Evolutionary conservation across 2,329 filamentous ascomycete genomes (phyloP).

Genomic region (Aureobasidium sp.): DNA sequence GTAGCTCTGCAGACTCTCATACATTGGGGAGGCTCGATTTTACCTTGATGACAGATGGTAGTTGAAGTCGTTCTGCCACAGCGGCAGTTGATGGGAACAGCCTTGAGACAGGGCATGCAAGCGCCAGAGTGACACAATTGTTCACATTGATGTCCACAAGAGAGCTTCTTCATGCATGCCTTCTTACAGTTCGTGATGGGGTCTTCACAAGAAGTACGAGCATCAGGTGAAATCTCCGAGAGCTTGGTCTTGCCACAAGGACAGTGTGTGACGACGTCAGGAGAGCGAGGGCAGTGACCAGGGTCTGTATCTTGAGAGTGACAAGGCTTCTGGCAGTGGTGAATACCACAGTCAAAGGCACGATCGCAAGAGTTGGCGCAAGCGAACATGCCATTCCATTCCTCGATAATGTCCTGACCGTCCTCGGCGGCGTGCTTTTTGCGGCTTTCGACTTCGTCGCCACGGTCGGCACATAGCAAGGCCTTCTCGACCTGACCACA

Average conservation of each 20-base stretch:
- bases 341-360: conserved; percentile 72
- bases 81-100: conserved; percentile 62
- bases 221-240: conserved; percentile 47
- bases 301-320: conserved; percentile 62
- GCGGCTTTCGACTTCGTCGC: conserved; percentile 49
- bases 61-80: conserved; percentile 65
- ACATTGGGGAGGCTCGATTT: conserved; percentile 61
- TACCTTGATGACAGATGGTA: conserved; percentile 71
- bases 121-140: conserved; percentile 68
- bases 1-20: conserved; percentile 69
- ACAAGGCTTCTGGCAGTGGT: conserved; percentile 66
- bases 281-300: conserved; percentile 77
- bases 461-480: conserved; percentile 65
- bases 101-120: conserved; percentile 64
- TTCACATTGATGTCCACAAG: conserved; percentile 70
- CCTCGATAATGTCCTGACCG: conserved; percentile 33
- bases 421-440: conserved; percentile 29
- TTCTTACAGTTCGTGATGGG: conserved; percentile 70
- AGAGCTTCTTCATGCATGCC: conserved; percentile 61
- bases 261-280: conserved; percentile 71
- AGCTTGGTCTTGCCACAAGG: conserved; percentile 83
- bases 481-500: conserved; percentile 70
- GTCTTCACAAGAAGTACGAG: conserved; percentile 64
- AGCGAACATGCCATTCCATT: conserved; percentile 55
- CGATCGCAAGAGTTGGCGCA: conserved; percentile 56